Evolutionary conservation across 2,329 filamentous ascomycete genomes (phyloP).

Genomic region (Botrytis aclada): DNA sequence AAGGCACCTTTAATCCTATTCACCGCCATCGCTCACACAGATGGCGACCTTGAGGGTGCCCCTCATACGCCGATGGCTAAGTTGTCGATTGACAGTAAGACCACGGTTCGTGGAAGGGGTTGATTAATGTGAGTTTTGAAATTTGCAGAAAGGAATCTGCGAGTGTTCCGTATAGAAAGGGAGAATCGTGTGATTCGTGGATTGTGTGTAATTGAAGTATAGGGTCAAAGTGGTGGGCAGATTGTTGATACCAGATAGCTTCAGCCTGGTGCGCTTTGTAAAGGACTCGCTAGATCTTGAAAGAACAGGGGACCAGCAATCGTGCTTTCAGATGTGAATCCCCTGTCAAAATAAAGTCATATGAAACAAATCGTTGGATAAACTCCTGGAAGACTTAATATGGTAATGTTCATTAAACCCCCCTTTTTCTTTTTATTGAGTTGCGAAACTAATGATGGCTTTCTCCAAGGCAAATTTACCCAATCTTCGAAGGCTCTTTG

Average conservation of each 20-base stretch:
- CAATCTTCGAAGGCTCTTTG: conserved; percentile 93
- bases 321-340: conserved; percentile 21
- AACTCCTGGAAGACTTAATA: conserved; percentile 19
- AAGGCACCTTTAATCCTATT: conserved; percentile 95
- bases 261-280: conserved; percentile 18
- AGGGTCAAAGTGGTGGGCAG: conserved; percentile 10
- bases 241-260: conserved; percentile 16
- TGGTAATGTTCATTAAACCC: conserved; percentile 26
- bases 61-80: conserved; percentile 38
- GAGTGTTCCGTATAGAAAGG: background rate
- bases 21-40: conserved; percentile 70
- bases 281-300: conserved; percentile 14
- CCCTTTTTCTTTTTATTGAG: conserved; percentile 4
- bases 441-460: conserved; percentile 25
- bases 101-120: conserved; percentile 25
- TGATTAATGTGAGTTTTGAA: background rate
- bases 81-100: conserved; percentile 25
- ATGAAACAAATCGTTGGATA: conserved; percentile 26
- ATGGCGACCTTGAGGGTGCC: conserved; percentile 41
- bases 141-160: background rate
- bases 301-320: conserved; percentile 22
- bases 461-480: conserved; percentile 66
- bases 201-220: conserved; percentile 15
- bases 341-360: conserved; percentile 24
- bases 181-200: conserved; percentile 1